Conservation (phyloP, 345 rosid species). For the Eucalyptus coolabah region DNA sequence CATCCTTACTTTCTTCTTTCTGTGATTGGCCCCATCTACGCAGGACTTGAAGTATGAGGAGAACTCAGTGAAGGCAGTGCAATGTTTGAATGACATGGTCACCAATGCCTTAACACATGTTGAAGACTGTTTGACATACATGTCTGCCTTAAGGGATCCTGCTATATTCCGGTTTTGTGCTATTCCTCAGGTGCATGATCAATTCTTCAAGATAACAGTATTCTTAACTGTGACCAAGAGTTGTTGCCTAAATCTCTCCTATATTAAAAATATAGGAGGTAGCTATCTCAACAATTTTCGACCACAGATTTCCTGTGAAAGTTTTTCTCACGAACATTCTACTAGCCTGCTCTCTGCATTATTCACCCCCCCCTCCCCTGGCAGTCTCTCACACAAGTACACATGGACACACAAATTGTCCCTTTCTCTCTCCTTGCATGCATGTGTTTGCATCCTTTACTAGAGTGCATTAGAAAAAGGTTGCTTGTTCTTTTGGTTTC, state of each 20-base stretch:
- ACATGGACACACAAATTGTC: neutral
- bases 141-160: conserved; percentile 53
- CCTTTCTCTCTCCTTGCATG: neutral
- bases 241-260: neutral
- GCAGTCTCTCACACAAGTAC: neutral
- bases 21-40: neutral
- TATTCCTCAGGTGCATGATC: conserved; percentile 58
- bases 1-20: neutral
- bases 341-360: neutral
- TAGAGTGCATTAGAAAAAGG: neutral
- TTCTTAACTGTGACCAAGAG: neutral
- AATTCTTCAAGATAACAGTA: neutral
- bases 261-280: neutral
- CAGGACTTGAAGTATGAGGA: conserved; percentile 86
- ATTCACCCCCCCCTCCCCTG: neutral
- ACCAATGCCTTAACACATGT: conserved; percentile 66
- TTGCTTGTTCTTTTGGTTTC: neutral
- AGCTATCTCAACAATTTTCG: neutral
- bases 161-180: conserved; percentile 85
- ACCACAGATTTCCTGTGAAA: neutral
- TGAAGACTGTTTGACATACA: conserved; percentile 77
- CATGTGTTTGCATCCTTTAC: neutral
- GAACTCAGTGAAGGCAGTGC: conserved; percentile 72
- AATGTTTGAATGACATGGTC: conserved; percentile 93
- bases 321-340: neutral